These are phyloP conservation scores for Poa pratensis DNA, from an alignment of 176 grass and related monocot species.

Conservation along the genomic window DNA sequence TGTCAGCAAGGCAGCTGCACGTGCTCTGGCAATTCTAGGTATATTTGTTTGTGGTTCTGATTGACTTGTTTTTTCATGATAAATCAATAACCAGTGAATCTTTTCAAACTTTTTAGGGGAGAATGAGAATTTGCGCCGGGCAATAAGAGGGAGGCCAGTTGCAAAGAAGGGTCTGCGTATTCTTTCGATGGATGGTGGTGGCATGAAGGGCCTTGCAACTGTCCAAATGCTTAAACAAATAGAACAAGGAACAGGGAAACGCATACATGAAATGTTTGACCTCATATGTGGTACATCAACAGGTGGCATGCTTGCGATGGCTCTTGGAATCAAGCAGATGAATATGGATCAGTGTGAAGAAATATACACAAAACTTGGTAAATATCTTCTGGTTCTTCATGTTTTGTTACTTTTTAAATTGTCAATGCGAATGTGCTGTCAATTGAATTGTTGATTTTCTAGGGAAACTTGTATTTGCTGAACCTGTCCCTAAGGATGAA, in stretches of 20 bases:
- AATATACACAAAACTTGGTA: constrained; percentile 98
- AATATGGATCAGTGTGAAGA: constrained; percentile 95
- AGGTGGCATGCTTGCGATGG: constrained; percentile 97
- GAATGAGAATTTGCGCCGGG: constrained; percentile 90
- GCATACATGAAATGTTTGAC: constrained; percentile 98
- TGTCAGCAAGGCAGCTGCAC: constrained; percentile 84
- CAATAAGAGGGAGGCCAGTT: constrained; percentile 80
- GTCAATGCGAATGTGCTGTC: constrained; percentile 25
- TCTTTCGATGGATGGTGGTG: constrained; percentile 98
- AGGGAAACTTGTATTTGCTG: constrained; percentile 98
- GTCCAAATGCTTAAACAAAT: constrained; percentile 99
- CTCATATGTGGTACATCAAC: constrained; percentile 99
- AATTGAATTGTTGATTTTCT: constrained; percentile 49
- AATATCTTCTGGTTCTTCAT: constrained; percentile 45
- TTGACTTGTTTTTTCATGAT: background rate
- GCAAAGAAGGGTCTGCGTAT: constrained; percentile 91
- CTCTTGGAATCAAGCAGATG: constrained; percentile 97
- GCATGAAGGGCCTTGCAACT: constrained; percentile 98
- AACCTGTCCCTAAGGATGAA: constrained; percentile 94
- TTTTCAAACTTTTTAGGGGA: constrained; percentile 65
- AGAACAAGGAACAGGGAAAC: constrained; percentile 92
- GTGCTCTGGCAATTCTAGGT: constrained; percentile 97
- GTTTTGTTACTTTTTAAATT: constrained; percentile 4
- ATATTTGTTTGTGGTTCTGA: constrained; percentile 30
- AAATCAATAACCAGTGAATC: constrained; percentile 31